Conservation (phyloP, 1,139 yeast genomes). For the Lodderomyces parapsilosis region DNA sequence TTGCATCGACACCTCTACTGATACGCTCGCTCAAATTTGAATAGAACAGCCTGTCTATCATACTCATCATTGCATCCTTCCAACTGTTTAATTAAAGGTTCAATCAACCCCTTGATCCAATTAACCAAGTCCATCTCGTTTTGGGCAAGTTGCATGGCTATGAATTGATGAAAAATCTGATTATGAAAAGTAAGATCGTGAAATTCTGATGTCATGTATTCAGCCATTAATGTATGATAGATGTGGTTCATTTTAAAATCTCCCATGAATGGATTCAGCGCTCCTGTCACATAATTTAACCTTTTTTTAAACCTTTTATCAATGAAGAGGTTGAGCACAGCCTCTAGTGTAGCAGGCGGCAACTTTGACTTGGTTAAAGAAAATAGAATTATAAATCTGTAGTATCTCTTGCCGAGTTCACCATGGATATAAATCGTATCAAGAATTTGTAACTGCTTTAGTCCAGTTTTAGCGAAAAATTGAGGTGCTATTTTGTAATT, state of each 20-base stretch:
- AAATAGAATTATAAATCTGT: constrained; percentile 4
- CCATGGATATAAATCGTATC: constrained; percentile 8
- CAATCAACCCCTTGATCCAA: constrained; percentile 17
- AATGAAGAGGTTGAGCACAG: constrained; percentile 11
- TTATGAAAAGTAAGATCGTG: constrained; percentile 4
- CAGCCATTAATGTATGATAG: constrained; percentile 11
- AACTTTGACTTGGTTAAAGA: background rate
- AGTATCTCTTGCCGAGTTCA: constrained; percentile 11
- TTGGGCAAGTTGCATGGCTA: constrained; percentile 18
- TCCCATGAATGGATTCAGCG: constrained; percentile 7
- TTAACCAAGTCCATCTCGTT: constrained; percentile 13
- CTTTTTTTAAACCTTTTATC: constrained; percentile 20
- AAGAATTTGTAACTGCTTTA: background rate
- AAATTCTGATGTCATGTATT: background rate
- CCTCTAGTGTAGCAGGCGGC: background rate
- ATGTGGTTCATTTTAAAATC: constrained; percentile 9
- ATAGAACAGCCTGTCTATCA: constrained; percentile 1
- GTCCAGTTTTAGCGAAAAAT: constrained; percentile 4
- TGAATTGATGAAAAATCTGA: constrained; percentile 22
- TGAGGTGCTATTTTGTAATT: constrained; percentile 4
- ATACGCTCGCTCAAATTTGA: background rate
- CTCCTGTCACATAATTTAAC: constrained; percentile 13
- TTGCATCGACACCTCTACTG: background rate
- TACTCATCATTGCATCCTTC: constrained; percentile 2
- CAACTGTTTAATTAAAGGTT: constrained; percentile 1